Base-by-base conservation (phyloP, 352 stramenopile genomes). In the Pythium volutum region DNA sequence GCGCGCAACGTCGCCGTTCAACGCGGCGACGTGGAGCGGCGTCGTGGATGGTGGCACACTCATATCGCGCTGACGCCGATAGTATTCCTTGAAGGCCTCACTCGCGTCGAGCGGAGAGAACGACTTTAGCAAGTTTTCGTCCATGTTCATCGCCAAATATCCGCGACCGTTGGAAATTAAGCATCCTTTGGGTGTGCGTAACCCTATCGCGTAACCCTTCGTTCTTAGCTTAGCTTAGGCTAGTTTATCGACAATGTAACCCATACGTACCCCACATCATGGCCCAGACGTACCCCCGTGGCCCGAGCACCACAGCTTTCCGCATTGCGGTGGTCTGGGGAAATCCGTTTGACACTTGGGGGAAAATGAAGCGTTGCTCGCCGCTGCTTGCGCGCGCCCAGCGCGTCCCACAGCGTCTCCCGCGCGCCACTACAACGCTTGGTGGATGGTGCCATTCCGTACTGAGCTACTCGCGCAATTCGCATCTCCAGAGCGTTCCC, bases 291-390 rank as follows among this genome's bases (percentile, higher is more conserved):
- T 33, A 49, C 5, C 43, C 22, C 4, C 23, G 31, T 48, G 46
- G 56, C 46, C 56, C 36, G 39, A 27, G 26, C 26, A 48, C 54
- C 39, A 52, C 54, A 61, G 41, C 39, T 53, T 53, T 61, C 33
- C 4, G 7, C 41, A 59, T 67, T 67, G 61, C 61, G 53, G 61
- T 67, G 61, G 55, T 69, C 54, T 38, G 42, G 27, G 20, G 34
- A 36, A 48, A 20, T 48, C 23, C 34, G 29, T 34, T 34, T 43
- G 38, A 22, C 38, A 12, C n/a, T n/a, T 23, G 38, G 42, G 9
- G 18, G 38, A 39, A 41, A 49, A 67, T 67, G 52, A 56, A 59
- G 54, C 61, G 61, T 2, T 59, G 47, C 22, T 54, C 54, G 14
- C 33, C 31, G 54, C 34, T 64, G 41, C 29, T 69, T 16, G 62